These are phyloP conservation scores for Podospora bellae-mahoneyi DNA, from an alignment of 495 filamentous ascomycete genomes.

Conservation along the genomic window DNA sequence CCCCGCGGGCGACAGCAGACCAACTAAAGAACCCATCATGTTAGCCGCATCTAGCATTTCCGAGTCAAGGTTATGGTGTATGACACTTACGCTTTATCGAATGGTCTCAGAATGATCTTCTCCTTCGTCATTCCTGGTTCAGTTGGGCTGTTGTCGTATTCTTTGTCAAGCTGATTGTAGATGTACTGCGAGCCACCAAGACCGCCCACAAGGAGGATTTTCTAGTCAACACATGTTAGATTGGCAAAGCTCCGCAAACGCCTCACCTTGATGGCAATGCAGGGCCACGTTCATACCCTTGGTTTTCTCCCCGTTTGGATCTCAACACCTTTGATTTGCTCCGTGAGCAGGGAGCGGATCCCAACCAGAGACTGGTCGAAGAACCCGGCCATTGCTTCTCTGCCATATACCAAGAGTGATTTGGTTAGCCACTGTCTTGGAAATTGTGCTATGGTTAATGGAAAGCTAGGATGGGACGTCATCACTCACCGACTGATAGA, in stretches of 20 bases:
- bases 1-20: constrained; percentile 27
- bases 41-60: neutral
- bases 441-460: neutral
- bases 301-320: neutral
- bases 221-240: neutral
- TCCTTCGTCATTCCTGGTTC: neutral
- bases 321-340: constrained; percentile 6
- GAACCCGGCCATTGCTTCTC: constrained; percentile 14
- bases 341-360: constrained; percentile 4
- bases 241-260: neutral
- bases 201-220: constrained; percentile 32
- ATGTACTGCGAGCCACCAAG: constrained; percentile 28
- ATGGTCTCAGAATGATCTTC: neutral
- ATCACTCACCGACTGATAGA: neutral
- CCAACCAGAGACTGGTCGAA: constrained; percentile 3
- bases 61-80: neutral
- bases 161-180: constrained; percentile 16
- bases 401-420: neutral
- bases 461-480: neutral
- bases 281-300: neutral
- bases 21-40: constrained; percentile 14
- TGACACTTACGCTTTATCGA: neutral
- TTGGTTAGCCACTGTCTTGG: neutral
- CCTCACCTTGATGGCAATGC: neutral
- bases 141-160: constrained; percentile 2